These are phyloP conservation scores for Gentiana straminea DNA, from an alignment of 257 asterid genomes.

Conservation along the genomic window DNA sequence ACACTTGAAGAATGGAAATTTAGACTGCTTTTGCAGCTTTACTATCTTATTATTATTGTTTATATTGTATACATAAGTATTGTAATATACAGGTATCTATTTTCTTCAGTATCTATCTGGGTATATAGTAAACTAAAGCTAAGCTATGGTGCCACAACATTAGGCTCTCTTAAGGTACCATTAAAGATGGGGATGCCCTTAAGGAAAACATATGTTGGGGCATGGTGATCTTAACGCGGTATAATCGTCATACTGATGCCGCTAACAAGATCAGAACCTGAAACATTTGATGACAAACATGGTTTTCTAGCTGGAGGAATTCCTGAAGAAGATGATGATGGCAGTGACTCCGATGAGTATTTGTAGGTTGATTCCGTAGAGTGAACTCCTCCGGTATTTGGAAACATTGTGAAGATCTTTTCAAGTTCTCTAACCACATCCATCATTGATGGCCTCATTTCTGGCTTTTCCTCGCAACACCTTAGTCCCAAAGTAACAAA, in stretches of 20 bases:
- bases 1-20: too few relatives aligned
- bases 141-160: too few relatives aligned
- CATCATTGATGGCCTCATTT: constrained; percentile 52
- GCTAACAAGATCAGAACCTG: constrained; percentile 54
- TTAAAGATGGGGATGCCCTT: too few relatives aligned
- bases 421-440: constrained; percentile 79
- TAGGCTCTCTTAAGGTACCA: too few relatives aligned
- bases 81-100: too few relatives aligned
- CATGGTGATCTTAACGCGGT: constrained; percentile 36
- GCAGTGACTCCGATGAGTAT: constrained; percentile 21
- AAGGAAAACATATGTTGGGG: not conserved
- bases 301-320: constrained; percentile 19
- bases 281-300: constrained; percentile 24
- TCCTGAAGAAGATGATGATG: constrained; percentile 21
- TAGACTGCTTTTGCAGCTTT: too few relatives aligned
- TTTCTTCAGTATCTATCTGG: too few relatives aligned
- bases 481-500: constrained; percentile 51
- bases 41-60: too few relatives aligned
- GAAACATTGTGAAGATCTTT: constrained; percentile 36
- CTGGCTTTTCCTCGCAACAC: constrained; percentile 67
- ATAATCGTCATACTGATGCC: constrained; percentile 34
- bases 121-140: too few relatives aligned
- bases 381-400: constrained; percentile 20
- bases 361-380: constrained; percentile 22
- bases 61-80: too few relatives aligned